Base-by-base conservation (phyloP, 306 rosid genomes). In the Vicia sativa region DNA sequence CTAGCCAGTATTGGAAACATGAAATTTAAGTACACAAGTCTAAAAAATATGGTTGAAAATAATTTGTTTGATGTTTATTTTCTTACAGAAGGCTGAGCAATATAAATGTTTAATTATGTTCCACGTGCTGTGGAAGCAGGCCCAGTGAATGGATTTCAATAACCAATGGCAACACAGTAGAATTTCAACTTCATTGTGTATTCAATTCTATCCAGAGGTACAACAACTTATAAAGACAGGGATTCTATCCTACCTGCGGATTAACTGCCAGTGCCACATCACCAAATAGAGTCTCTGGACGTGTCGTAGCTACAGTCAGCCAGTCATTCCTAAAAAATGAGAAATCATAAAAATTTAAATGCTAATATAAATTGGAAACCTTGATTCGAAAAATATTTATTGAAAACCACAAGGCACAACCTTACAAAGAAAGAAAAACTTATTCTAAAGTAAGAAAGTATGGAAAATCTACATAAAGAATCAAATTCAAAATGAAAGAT, bases 201-300 rank as follows among this genome's bases (percentile, higher is more conserved):
- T 52, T 28, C 28, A 65, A 21, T 39, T 70, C 52, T 50, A 35
- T 41, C 62, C 21, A 65, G 16, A 52, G n/a, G 29, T 37, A 71
- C 48, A 38, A 37, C 12, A 48, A 45, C 69, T 55, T 42, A 67
- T 28, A 38, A 61, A 37, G 41, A 41, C 53, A 56, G 60, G 41
- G 61, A 80, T 62, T 62, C 12, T 56, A 78, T 28, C 80, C 62
- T 79, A 92, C 98, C 91, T 87, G 31, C 35, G 96, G 98, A 83
- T 92, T 66, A 81, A 92, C 93, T 60, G 96, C 96, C 58, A 92
- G 70, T 73, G 96, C 98, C 63, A 92, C 98, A 83, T 92, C 98
- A 71, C 96, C 96, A 87, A 92, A 92, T 63, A 92, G 82, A 58
- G 98, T 92, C 87, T 89, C 98, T 1, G 96, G 98, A 11, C 98